A percentile compares a stretch with the other conserved stretches of the same genome.
These are phyloP conservation scores for Cryphonectria nitschkei DNA, from an alignment of 2,329 filamentous ascomycete genomes.

Conservation along the genomic window DNA sequence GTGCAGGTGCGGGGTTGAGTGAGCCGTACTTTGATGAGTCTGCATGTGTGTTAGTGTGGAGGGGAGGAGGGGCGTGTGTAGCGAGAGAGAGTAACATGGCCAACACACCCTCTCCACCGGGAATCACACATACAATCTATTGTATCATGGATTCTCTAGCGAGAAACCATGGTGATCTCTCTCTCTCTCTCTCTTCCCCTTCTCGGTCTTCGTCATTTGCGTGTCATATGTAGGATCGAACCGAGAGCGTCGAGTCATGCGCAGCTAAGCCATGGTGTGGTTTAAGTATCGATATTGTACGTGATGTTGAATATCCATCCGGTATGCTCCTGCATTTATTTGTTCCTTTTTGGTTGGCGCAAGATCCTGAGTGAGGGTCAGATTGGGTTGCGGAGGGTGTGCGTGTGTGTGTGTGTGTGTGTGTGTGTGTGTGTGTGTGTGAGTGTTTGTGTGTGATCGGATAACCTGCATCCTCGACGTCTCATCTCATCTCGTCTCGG, in stretches of 20 bases:
- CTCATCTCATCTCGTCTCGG: background rate
- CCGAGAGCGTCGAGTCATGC: conserved; percentile 9
- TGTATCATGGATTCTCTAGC: background rate
- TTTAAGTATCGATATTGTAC: background rate
- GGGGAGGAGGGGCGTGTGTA: background rate
- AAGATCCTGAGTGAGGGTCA: too few relatives aligned
- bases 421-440: too few relatives aligned
- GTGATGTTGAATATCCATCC: background rate
- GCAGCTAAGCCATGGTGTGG: conserved; percentile 3
- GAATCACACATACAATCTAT: background rate
- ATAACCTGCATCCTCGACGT: background rate
- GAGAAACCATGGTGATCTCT: background rate
- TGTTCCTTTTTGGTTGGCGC: too few relatives aligned
- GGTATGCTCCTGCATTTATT: too few relatives aligned
- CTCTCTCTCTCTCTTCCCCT: background rate
- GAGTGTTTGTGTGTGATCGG: too few relatives aligned
- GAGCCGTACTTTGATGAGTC: background rate
- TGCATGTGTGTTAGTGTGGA: background rate
- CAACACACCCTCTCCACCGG: too few relatives aligned
- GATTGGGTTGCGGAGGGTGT: too few relatives aligned
- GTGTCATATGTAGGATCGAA: conserved; percentile 1
- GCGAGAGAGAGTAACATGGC: too few relatives aligned
- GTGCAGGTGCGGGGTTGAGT: conserved; percentile 8
- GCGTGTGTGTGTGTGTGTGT: too few relatives aligned
- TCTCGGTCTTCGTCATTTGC: background rate